phyloP scores from a whole-genome alignment of 2,329 filamentous ascomycete genomes.

The Cercospora sojina region DNA sequence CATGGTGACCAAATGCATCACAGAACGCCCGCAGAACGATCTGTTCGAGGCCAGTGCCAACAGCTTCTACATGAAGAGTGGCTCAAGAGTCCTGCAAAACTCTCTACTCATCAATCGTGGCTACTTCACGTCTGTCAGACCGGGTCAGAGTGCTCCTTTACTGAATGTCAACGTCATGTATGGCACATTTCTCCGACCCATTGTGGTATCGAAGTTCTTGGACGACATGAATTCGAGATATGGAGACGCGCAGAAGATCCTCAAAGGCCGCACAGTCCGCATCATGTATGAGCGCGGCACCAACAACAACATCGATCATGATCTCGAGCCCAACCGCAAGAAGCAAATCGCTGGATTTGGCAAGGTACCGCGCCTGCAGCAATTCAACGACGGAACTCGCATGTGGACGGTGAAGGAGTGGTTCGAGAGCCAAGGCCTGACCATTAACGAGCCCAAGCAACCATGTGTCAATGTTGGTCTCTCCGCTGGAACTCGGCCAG shows the following conservation, averaged over 20 bases:
- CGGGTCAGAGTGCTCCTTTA: background rate
- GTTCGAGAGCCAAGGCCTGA: background rate
- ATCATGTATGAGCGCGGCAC: background rate
- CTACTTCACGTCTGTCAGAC: conserved; percentile 13
- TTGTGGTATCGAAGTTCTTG: conserved; percentile 1
- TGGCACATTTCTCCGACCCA: conserved; percentile 3
- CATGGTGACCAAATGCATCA: conserved; percentile 9
- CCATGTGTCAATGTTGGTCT: conserved; percentile 11
- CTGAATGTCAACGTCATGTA: conserved; percentile 7
- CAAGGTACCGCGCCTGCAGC: background rate
- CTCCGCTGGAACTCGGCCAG: background rate
- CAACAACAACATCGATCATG: background rate
- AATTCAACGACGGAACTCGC: background rate
- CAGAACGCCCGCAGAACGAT: background rate
- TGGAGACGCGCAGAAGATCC: background rate
- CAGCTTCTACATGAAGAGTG: background rate
- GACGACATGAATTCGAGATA: background rate
- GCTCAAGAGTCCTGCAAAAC: background rate
- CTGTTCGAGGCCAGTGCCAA: conserved; percentile 5
- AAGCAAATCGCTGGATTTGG: conserved; percentile 5
- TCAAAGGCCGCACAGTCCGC: background rate
- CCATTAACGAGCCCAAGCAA: background rate
- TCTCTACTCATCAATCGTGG: conserved; percentile 5
- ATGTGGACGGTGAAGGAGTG: conserved; percentile 12
- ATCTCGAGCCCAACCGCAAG: background rate